Evolutionary conservation across 805 yeast species (phyloP).

Genomic region (Helenozyma baotianmanensis): DNA sequence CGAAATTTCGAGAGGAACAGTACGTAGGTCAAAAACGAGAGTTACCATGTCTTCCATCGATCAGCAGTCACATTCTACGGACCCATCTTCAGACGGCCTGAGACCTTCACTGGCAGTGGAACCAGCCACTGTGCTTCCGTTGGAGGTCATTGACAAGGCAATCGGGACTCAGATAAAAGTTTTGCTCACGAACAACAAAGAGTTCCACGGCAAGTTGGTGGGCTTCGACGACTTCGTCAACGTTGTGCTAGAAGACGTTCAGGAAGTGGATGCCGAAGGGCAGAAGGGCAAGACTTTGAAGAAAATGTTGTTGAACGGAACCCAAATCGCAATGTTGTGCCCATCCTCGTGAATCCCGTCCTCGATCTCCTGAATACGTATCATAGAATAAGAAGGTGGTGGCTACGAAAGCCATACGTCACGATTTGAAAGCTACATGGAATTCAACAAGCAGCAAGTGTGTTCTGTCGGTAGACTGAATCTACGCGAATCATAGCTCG

Average conservation of each 20-base stretch:
- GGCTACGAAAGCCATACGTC: neutral
- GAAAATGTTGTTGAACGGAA: conserved; percentile 67
- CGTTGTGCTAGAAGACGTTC: conserved; percentile 79
- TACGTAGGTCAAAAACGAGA: too few species aligned
- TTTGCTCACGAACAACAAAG: conserved; percentile 57
- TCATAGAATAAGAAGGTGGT: too few species aligned
- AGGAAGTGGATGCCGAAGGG: conserved; percentile 49
- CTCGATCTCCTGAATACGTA: too few species aligned
- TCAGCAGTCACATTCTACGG: too few species aligned
- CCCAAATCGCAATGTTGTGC: conserved; percentile 62
- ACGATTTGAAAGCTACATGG: neutral
- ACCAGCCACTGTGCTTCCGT: conserved; percentile 46
- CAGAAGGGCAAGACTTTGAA: conserved; percentile 42
- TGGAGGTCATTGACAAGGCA: conserved; percentile 84
- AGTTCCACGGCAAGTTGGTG: conserved; percentile 80
- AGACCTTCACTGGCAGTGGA: too few species aligned
- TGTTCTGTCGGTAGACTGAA: too few species aligned
- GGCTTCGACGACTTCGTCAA: conserved; percentile 97
- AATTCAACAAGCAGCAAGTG: too few species aligned
- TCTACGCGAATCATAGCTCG: too few species aligned
- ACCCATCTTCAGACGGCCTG: too few species aligned
- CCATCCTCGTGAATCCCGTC: conserved; percentile 4
- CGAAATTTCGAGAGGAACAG: neutral
- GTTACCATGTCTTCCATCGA: too few species aligned
- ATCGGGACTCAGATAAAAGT: conserved; percentile 79